phyloP scores from a whole-genome alignment of 257 asterid genomes.

The Plantago major region DNA sequence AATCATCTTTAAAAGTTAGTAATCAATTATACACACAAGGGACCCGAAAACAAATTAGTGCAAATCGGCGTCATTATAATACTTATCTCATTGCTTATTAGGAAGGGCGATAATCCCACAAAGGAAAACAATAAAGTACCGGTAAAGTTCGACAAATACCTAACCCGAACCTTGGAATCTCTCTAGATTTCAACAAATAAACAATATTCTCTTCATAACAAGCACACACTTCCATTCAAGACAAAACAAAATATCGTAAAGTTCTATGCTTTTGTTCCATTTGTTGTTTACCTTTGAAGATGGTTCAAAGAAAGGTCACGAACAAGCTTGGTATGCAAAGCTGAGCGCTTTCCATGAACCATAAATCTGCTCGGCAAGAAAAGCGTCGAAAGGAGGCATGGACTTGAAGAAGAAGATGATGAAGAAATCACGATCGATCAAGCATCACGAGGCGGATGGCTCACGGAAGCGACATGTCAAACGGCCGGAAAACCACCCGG shows the following conservation, averaged over 20 bases:
- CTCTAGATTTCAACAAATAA: conserved; percentile 9
- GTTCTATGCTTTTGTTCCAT: no score
- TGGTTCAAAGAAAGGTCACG: conserved; percentile 60
- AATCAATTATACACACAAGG: conserved; percentile 8
- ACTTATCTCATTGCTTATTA: conserved; percentile 33
- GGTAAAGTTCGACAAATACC: conserved; percentile 15
- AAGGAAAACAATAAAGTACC: conserved; percentile 20
- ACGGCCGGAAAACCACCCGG: no score
- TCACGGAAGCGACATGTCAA: no score
- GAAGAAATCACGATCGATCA: conserved; percentile 63
- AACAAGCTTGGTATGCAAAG: conserved; percentile 38
- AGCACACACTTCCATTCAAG: no score
- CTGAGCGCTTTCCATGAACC: conserved; percentile 28
- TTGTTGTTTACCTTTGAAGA: no score
- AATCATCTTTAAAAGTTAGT: conserved; percentile 3
- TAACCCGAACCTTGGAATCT: conserved; percentile 36
- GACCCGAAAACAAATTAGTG: conserved; percentile 29
- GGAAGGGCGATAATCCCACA: conserved; percentile 20
- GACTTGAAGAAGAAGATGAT: conserved; percentile 59
- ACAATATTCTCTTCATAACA: no score
- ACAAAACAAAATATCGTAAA: no score
- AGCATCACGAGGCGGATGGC: no score
- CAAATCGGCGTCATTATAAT: conserved; percentile 39
- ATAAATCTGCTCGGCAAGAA: conserved; percentile 31
- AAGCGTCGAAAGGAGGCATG: conserved; percentile 38